Conservation (phyloP, 2,329 filamentous ascomycete species). For the Pseudocercospora vitis region DNA sequence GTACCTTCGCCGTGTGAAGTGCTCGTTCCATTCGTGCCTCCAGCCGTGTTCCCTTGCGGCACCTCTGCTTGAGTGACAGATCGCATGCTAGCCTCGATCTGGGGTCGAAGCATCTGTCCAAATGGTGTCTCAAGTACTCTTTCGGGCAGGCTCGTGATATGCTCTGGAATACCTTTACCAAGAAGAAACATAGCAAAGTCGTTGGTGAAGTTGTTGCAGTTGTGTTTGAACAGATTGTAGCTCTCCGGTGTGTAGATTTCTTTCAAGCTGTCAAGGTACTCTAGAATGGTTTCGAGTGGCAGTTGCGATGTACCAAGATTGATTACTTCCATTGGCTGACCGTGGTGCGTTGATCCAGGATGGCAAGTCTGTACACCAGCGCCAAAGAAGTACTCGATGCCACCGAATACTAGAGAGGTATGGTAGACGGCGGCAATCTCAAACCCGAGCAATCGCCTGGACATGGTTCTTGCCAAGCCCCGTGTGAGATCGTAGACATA, state of each 20-base stretch:
- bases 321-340: constrained; percentile 74
- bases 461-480: constrained; percentile 51
- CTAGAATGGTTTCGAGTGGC: constrained; percentile 76
- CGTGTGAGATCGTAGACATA: constrained; percentile 55
- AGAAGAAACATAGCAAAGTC: constrained; percentile 87
- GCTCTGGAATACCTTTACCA: constrained; percentile 80
- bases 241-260: constrained; percentile 75
- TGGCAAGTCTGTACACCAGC: constrained; percentile 78
- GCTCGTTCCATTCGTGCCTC: constrained; percentile 10
- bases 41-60: constrained; percentile 36
- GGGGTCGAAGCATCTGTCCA: constrained; percentile 81
- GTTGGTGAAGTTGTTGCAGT: constrained; percentile 97
- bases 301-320: constrained; percentile 74
- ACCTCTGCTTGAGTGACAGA: constrained; percentile 61
- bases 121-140: constrained; percentile 83
- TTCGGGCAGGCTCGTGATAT: constrained; percentile 82
- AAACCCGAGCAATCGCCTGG: constrained; percentile 59
- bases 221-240: constrained; percentile 86
- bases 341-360: constrained; percentile 84
- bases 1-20: constrained; percentile 11
- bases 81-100: constrained; percentile 66
- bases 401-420: constrained; percentile 80
- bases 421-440: constrained; percentile 94
- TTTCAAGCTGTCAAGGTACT: constrained; percentile 82
- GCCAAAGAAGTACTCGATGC: constrained; percentile 89